phyloP scores from a whole-genome alignment of 1,139 yeast species.

The Geotrichum klebahnii region DNA sequence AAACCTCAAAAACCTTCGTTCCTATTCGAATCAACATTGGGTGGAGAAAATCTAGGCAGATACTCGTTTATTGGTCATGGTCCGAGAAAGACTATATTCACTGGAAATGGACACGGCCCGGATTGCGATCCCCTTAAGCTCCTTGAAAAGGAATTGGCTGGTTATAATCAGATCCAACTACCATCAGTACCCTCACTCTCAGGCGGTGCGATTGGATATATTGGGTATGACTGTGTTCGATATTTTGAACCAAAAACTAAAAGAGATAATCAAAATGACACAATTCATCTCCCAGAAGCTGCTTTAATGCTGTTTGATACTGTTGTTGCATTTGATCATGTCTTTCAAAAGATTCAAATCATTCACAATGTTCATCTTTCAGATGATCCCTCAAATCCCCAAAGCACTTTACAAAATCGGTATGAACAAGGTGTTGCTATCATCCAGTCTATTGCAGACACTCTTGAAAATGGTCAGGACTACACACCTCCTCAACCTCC shows the following conservation, averaged over 20 bases:
- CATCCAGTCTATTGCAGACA: conserved; percentile 55
- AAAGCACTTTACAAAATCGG: conserved; percentile 35
- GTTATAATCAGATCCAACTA: conserved; percentile 62
- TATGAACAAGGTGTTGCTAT: conserved; percentile 55
- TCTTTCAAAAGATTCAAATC: conserved; percentile 85
- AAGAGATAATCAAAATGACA: conserved; percentile 63
- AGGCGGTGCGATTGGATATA: conserved; percentile 96
- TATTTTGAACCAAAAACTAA: conserved; percentile 91
- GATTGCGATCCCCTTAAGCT: conserved; percentile 74
- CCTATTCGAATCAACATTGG: conserved; percentile 79
- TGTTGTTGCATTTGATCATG: conserved; percentile 88
- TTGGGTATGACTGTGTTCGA: conserved; percentile 92
- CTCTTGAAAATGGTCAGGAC: conserved; percentile 46
- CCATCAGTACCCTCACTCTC: conserved; percentile 58
- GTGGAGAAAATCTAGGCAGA: conserved; percentile 84
- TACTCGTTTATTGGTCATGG: conserved; percentile 85
- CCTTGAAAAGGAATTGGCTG: conserved; percentile 66
- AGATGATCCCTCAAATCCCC: conserved; percentile 29
- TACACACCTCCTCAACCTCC: conserved; percentile 67
- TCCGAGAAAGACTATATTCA: conserved; percentile 75
- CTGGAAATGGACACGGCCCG: conserved; percentile 59
- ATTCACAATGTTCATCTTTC: conserved; percentile 66
- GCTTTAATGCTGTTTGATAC: conserved; percentile 87
- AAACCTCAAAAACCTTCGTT: conserved; percentile 56
- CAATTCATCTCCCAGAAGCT: conserved; percentile 81